Evolutionary conservation across 306 rosid species (phyloP).

Genomic region (Citrullus mucosospermus): DNA sequence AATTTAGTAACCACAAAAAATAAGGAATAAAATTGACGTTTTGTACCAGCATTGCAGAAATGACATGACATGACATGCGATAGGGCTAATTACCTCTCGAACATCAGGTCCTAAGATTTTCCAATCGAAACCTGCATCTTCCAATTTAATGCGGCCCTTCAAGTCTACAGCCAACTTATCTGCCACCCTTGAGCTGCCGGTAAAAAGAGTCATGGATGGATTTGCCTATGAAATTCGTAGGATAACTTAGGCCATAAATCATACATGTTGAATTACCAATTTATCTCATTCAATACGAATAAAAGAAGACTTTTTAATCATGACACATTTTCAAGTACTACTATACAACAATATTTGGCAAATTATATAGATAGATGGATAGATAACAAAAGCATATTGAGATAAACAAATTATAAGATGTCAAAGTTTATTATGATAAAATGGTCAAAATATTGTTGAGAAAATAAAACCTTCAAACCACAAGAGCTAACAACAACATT

Average conservation of each 20-base stretch:
- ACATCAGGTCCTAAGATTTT: slow-evolving; percentile 94
- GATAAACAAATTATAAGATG: neutral
- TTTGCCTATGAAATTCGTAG: slow-evolving; percentile 43
- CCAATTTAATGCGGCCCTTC: slow-evolving; percentile 80
- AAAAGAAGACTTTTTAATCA: too few relatives aligned
- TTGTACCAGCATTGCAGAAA: neutral
- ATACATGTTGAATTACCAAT: neutral
- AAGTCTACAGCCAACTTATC: slow-evolving; percentile 75
- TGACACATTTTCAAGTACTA: neutral
- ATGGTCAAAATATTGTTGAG: neutral
- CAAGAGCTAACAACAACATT: neutral
- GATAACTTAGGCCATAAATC: neutral
- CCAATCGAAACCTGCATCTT: slow-evolving; percentile 99
- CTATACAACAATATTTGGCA: neutral
- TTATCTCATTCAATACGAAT: neutral
- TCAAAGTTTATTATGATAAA: neutral
- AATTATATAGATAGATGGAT: neutral
- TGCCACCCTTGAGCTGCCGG: slow-evolving; percentile 98
- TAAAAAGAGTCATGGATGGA: slow-evolving; percentile 89
- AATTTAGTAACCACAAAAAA: slow-evolving; percentile 15
- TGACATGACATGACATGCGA: neutral
- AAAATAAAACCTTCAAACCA: neutral
- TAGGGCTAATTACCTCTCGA: slow-evolving; percentile 48
- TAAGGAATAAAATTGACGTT: slow-evolving; percentile 3
- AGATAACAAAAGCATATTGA: neutral